phyloP scores from a whole-genome alignment of 2,329 filamentous ascomycete genomes.

The Fusarium sp. region DNA sequence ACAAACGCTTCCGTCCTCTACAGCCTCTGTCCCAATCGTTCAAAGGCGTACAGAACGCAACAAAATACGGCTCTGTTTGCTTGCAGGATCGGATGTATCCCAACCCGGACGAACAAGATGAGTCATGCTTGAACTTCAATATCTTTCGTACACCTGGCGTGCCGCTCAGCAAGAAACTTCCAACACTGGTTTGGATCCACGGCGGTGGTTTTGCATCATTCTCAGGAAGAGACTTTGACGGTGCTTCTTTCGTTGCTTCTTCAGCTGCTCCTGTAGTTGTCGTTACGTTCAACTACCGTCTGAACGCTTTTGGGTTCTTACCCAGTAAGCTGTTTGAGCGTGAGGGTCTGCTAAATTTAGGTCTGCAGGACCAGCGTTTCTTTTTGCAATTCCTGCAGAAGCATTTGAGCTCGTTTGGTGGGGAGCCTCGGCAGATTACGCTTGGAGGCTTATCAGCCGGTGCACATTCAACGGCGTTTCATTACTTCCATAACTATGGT shows the following conservation, averaged over 20 bases:
- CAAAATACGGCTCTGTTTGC: slow-evolving; percentile 3
- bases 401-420: neutral
- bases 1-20: neutral
- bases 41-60: neutral
- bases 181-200: slow-evolving; percentile 12
- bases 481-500: slow-evolving; percentile 16
- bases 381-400: neutral
- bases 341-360: neutral
- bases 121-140: slow-evolving; percentile 15
- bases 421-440: slow-evolving; percentile 2
- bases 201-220: slow-evolving; percentile 17
- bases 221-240: slow-evolving; percentile 4
- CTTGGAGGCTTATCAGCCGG: slow-evolving; percentile 9
- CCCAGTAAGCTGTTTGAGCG: slow-evolving; percentile 1
- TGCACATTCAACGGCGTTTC: slow-evolving; percentile 8
- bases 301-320: slow-evolving; percentile 7
- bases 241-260: slow-evolving; percentile 5
- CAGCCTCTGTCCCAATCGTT: neutral
- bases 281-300: slow-evolving; percentile 11
- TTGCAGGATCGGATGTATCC: slow-evolving; percentile 11
- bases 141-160: neutral
- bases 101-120: neutral
- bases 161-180: neutral
- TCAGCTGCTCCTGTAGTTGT: neutral
- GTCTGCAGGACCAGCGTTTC: slow-evolving; percentile 3